Base-by-base conservation (phyloP, 2,329 filamentous ascomycete genomes). In the Aspergillus viridinutans region DNA sequence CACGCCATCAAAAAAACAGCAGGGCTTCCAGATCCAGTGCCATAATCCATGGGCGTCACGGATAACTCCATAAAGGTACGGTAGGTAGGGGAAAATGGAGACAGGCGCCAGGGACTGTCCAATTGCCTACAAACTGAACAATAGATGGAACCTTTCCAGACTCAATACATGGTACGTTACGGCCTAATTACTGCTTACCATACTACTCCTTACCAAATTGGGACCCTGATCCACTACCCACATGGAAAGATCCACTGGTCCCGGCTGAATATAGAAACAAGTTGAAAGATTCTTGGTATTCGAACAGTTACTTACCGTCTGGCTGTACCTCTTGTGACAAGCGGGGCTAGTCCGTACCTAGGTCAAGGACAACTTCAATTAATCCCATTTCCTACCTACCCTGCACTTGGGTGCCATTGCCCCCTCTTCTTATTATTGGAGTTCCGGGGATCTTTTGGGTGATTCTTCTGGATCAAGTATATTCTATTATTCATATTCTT, bases 31-130 rank as follows among this genome's bases (percentile, higher is more conserved):
- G 40, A 54, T 56, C 40, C 20, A 21, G 40, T n/a, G 7, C 26
- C 28, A 28, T 10, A 28, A 28, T 28, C 28, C 28, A 29, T 3
- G 10, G 28, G 32, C 32, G 14, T 17, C 32, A 38, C 14, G 32
- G 32, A 38, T 38, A 38, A 17, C 9, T 45, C 42, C 21, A 45
- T 23, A 21, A 14, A 23, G 21, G 42, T 23, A 45, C 28, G 3
- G 28, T 29, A 20, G 32, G 38, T 35, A 54, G 56, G 51, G 57
- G 55, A 58, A 58, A 63, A 58, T 56, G 63, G 62, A 63, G 58
- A 55, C 58, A 50, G 54, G 63, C 63, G 61, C 63, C 59, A 65
- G 63, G 61, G 61, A 64, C 57, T 53, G 43, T 50, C 38, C 50
- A 32, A 54, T 32, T 17, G 9, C 20, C 32, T 40, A 52, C 35